These are phyloP conservation scores for Exserohilum turcica DNA, from an alignment of 2,329 filamentous ascomycete genomes.

Conservation along the genomic window DNA sequence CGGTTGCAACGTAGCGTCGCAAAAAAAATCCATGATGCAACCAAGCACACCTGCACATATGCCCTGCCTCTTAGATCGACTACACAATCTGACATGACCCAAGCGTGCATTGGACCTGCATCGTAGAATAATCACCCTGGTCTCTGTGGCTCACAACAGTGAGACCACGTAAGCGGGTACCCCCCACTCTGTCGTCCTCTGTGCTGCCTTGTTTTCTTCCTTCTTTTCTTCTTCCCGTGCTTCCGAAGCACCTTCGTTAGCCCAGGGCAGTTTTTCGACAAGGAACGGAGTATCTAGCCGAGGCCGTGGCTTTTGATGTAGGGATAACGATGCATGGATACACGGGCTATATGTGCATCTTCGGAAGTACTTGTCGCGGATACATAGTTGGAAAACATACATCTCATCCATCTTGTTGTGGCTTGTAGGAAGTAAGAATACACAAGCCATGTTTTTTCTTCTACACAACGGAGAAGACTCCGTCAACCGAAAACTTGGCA, in stretches of 20 bases:
- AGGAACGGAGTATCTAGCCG: background rate
- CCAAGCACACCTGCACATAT: background rate
- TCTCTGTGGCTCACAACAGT: background rate
- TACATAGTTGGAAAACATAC: too few species aligned
- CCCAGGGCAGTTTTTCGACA: background rate
- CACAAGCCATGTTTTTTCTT: too few species aligned
- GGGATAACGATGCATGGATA: background rate
- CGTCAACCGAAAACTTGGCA: too few species aligned
- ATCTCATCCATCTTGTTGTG: too few species aligned
- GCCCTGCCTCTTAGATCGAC: background rate
- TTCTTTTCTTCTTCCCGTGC: background rate
- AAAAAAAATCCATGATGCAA: background rate
- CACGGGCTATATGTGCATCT: too few species aligned
- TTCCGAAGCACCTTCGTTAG: background rate
- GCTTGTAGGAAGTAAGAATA: too few species aligned
- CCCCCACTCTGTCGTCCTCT: too few species aligned
- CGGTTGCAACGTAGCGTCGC: background rate
- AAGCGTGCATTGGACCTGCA: constrained; percentile 7
- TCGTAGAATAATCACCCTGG: constrained; percentile 3
- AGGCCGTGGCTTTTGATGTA: background rate
- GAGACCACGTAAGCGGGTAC: background rate
- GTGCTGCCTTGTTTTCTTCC: background rate
- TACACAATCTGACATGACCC: background rate
- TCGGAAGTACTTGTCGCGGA: too few species aligned
- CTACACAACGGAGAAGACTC: too few species aligned